These are phyloP conservation scores for Hericium coralloides DNA, from an alignment of 768 basidiomycete genomes.

Conservation along the genomic window DNA sequence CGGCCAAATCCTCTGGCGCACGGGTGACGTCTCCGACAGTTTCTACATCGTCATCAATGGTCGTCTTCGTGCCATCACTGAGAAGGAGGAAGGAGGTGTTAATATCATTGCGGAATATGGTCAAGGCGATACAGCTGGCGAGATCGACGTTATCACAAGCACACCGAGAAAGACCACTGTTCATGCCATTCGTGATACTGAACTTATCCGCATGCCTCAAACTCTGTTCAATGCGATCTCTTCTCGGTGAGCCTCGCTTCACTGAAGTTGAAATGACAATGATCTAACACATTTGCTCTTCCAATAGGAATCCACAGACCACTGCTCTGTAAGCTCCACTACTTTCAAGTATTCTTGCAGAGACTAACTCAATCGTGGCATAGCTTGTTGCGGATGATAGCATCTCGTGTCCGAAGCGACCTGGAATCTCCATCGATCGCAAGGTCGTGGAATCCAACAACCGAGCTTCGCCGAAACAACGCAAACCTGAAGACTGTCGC, in stretches of 20 bases:
- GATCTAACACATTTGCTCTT: background rate
- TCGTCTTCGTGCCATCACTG: conserved; percentile 82
- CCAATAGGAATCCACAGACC: conserved; percentile 65
- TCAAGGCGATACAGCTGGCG: conserved; percentile 94
- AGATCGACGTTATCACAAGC: conserved; percentile 94
- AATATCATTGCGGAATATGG: conserved; percentile 90
- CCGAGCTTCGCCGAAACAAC: conserved; percentile 70
- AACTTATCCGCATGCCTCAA: conserved; percentile 93
- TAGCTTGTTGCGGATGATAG: conserved; percentile 77
- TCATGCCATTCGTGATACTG: conserved; percentile 97
- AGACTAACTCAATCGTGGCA: background rate
- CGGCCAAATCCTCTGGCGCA: conserved; percentile 91
- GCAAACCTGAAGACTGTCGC: conserved; percentile 91
- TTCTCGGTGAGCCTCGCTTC: conserved; percentile 42
- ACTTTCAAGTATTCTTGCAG: background rate
- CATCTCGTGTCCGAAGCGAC: conserved; percentile 82
- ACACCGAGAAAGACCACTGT: conserved; percentile 81
- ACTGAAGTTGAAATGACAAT: background rate
- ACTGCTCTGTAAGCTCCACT: conserved; percentile 61
- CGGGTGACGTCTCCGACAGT: conserved; percentile 84
- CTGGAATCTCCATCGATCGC: conserved; percentile 52
- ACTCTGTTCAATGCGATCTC: conserved; percentile 98
- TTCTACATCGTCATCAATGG: conserved; percentile 99
- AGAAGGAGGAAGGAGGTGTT: conserved; percentile 68
- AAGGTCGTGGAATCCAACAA: conserved; percentile 40